Conservation (phyloP, 176 grass and related monocot species). For the Musa itinerans region DNA sequence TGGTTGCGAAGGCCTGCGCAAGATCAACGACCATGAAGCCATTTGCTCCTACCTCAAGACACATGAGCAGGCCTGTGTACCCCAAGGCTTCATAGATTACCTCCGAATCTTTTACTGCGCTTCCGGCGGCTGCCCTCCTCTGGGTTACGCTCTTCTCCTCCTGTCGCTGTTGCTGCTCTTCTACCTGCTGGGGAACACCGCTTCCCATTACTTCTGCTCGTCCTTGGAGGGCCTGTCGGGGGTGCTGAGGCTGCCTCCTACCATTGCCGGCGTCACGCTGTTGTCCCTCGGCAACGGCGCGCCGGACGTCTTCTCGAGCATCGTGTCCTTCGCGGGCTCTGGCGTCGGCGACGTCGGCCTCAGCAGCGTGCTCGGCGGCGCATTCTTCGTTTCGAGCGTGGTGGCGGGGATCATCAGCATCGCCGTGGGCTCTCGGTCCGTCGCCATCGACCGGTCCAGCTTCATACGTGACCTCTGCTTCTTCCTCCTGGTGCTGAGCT, state of each 20-base stretch:
- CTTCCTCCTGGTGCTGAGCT: neutral
- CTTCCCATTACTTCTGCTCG: conserved; percentile 66
- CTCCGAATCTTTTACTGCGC: conserved; percentile 58
- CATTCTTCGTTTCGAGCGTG: conserved; percentile 14
- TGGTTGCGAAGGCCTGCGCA: conserved; percentile 33
- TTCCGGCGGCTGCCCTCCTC: conserved; percentile 14
- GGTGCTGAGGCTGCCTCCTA: conserved; percentile 45
- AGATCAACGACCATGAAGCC: conserved; percentile 14
- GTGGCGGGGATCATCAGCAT: conserved; percentile 10
- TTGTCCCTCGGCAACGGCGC: conserved; percentile 76
- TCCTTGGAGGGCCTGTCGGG: conserved; percentile 43
- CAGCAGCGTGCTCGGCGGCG: conserved; percentile 20
- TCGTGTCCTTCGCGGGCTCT: conserved; percentile 45
- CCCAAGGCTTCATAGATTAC: conserved; percentile 58
- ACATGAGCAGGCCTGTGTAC: conserved; percentile 29
- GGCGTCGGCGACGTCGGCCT: conserved; percentile 24
- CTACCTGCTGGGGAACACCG: conserved; percentile 86
- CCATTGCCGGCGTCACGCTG: conserved; percentile 69
- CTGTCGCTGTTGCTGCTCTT: conserved; percentile 67
- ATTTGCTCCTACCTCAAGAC: conserved; percentile 40
- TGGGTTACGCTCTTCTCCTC: conserved; percentile 29
- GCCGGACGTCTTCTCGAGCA: conserved; percentile 74
- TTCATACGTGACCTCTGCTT: conserved; percentile 15
- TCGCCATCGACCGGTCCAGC: conserved; percentile 2
- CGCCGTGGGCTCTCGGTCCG: neutral